Evolutionary conservation across 2,329 filamentous ascomycete genomes (phyloP), one percentile per base, ranked within the genome.

Genomic region (Colletotrichum costaricense): DNA sequence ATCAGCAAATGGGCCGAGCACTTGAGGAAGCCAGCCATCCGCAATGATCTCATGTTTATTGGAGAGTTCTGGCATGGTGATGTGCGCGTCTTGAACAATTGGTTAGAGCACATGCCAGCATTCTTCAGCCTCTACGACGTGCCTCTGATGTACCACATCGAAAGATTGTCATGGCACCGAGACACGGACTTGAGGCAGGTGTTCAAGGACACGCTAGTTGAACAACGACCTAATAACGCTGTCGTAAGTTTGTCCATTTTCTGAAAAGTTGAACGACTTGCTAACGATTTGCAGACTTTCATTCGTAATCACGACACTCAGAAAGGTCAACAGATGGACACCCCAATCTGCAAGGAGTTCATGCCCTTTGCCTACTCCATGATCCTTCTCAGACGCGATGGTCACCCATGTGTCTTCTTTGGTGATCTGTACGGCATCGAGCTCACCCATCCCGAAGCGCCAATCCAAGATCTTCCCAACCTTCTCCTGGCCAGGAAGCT

Each of bases 41-140:
- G 28, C 5, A 60, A 73, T n/a, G 71, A 73, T 5, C 67, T 73
- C 5, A 66, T 57, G 62, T 73, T 73, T 30, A 19, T 73, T 22
- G 71, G 71, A 14, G 71, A 73, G 46, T 73, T 73, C 35, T 73
- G 71, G 71, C 67, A 73, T 9, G 71, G 71, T 16, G 71, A 73
- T 3, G 71, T 73, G 6, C 71, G 62, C 3, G 67, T 73, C 30
- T 30, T 73, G 56, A 73, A 67, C 12, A 52, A 26, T 9, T 73
- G 71, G 71, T 28, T 73, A 11, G 67, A 71, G 24, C 67, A 66
- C 2, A 73, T 73, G 71, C 67, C 65, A 14, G 22, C 71, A 16
- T 73, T 73, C 56, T 71, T 73, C 67, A 70, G 62, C 22, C 67
- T 73, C 19, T 73, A 73, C 14, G 71, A 73, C 35, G 71, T 73